phyloP scores from a whole-genome alignment of 805 yeast species.

The Yamadazyma kitorensis region DNA sequence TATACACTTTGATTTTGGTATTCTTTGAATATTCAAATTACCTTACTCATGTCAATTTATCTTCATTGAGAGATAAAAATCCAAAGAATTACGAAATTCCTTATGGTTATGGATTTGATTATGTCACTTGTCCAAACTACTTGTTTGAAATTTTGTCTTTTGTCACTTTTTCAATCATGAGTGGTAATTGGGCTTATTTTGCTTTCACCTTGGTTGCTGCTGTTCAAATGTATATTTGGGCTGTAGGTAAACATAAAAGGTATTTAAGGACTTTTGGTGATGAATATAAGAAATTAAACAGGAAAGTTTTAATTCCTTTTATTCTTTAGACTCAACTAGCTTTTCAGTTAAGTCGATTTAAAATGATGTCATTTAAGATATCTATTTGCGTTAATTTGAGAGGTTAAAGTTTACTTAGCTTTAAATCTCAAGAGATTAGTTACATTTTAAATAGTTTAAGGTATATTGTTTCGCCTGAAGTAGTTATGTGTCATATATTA shows the following conservation, averaged over 20 bases:
- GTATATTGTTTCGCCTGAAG: too few species aligned
- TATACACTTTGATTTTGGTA: slow-evolving; percentile 41
- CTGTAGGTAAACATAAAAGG: slow-evolving; percentile 74
- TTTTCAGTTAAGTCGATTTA: too few species aligned
- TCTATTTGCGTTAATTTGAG: too few species aligned
- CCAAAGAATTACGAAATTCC: slow-evolving; percentile 64
- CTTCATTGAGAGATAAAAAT: slow-evolving; percentile 51
- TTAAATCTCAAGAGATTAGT: neutral
- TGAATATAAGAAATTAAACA: slow-evolving; percentile 75
- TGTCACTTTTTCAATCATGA: slow-evolving; percentile 66
- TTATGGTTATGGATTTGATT: slow-evolving; percentile 76
- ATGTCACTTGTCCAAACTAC: slow-evolving; percentile 91
- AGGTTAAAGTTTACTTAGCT: neutral
- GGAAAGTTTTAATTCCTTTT: slow-evolving; percentile 72
- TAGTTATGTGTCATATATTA: too few species aligned
- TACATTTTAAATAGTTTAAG: too few species aligned
- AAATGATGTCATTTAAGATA: too few species aligned
- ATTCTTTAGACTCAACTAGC: too few species aligned
- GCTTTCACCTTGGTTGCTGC: slow-evolving; percentile 70
- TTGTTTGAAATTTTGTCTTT: slow-evolving; percentile 82
- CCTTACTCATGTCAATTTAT: slow-evolving; percentile 65
- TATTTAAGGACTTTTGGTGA: slow-evolving; percentile 69
- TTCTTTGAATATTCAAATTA: slow-evolving; percentile 72
- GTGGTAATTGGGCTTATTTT: slow-evolving; percentile 74
- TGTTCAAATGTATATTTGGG: slow-evolving; percentile 90